Evolutionary conservation across 2,329 filamentous ascomycete genomes (phyloP), one percentile per base, ranked within the genome.

Genomic region (Curvularia sp.): DNA sequence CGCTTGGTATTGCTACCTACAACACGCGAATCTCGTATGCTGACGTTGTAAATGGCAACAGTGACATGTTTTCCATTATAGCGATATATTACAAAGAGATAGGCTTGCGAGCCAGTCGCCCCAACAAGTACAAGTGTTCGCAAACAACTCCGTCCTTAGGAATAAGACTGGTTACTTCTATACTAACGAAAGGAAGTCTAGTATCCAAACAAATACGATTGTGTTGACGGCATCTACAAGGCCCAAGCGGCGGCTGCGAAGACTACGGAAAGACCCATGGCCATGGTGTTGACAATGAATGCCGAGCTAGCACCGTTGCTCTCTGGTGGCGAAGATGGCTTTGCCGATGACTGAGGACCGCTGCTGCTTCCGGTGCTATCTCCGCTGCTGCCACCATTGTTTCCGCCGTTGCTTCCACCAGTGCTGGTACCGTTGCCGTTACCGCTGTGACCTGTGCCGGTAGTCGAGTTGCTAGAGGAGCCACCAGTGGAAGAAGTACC

Each of bases 181-280:
- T 49, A 53, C 50, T 49, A 42, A 56, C 49, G 5, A 36, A 57
- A 42, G 18, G 6, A 48, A 53, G 34, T 54, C 18, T 19, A 38
- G 30, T 19, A 32, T 25, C 8, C 1, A 34, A 52, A 23, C 41
- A 25, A 21, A 13, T 34, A 13, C 15, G 6, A 15, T 4, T 3
- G 8, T n/a, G 7, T 7, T 13, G 18, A 45, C 30, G 13, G 19
- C 9, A 25, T 36, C 53, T 69, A 73, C 64, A 71, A 58, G 9
- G 66, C 61, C 65, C 67, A 71, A 21, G 65, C 61, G 48, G 66
- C 68, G 7, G 63, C 50, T 13, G 68, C 69, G 25, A 71, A 69
- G 49, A 71, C 61, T n/a, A 68, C 64, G 3, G 70, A 71, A 38
- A 72, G 49, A 10, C 55, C 66, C 61, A 72, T 64, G 27, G 67